Evolutionary conservation across 139 green algal genomes (phyloP).

Genomic region (Tetratostichococcus sp.): DNA sequence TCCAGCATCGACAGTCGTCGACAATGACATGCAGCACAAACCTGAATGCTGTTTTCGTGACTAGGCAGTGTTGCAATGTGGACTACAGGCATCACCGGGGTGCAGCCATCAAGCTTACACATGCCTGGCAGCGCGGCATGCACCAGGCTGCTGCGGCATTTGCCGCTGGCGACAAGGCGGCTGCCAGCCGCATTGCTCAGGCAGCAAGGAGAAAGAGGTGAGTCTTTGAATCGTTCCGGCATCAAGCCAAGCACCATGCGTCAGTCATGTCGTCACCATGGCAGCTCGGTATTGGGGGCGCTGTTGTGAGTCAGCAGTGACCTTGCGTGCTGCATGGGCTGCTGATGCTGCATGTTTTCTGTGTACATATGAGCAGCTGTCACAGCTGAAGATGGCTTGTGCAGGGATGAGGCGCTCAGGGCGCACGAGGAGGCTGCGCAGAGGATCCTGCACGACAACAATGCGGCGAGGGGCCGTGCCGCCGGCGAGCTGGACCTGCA

Average conservation of each 20-base stretch:
- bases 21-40: neutral
- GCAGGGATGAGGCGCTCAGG: slow-evolving; percentile 6
- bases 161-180: slow-evolving; percentile 4
- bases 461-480: slow-evolving; percentile 12
- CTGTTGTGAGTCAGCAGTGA: neutral
- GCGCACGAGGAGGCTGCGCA: slow-evolving; percentile 24
- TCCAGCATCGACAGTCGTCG: neutral
- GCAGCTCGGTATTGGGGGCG: too few relatives aligned
- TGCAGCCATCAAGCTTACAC: slow-evolving; percentile 13
- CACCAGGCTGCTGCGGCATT: slow-evolving; percentile 3
- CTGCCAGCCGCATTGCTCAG: neutral
- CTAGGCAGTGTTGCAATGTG: too few relatives aligned
- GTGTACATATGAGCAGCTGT: too few relatives aligned
- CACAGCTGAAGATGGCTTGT: too few relatives aligned
- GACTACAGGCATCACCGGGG: neutral
- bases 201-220: neutral
- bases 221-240: neutral
- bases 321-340: too few relatives aligned
- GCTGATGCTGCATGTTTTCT: too few relatives aligned
- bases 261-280: too few relatives aligned
- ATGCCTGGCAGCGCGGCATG: slow-evolving; percentile 3
- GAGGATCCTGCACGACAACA: slow-evolving; percentile 26
- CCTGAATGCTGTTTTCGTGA: neutral
- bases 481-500: slow-evolving; percentile 28
- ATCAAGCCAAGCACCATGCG: too few relatives aligned